These are phyloP conservation scores for Pinus tabuliformis DNA, from an alignment of 75 land plant genomes.

Conservation along the genomic window DNA sequence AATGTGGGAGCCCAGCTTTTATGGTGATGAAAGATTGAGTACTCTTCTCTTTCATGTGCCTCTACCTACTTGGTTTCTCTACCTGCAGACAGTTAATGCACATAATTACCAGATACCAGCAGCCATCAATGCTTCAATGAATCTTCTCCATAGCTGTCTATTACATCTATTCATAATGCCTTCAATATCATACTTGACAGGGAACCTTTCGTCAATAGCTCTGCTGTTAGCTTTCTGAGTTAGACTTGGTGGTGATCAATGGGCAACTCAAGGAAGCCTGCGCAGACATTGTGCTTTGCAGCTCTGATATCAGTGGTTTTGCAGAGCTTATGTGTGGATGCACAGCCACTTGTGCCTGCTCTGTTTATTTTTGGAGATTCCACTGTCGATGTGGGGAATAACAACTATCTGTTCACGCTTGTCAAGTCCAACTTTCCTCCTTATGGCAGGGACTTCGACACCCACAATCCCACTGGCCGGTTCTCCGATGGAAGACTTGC, in stretches of 20 bases:
- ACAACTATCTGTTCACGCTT: conserved; percentile 16
- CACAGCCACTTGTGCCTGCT: conserved; percentile 13
- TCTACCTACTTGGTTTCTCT: not conserved
- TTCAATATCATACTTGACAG: not conserved
- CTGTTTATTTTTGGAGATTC: conserved; percentile 31
- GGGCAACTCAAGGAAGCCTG: not conserved
- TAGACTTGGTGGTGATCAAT: not conserved
- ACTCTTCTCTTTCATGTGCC: not conserved
- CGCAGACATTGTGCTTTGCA: not conserved
- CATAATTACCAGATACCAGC: not conserved
- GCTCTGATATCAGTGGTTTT: not conserved
- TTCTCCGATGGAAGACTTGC: conserved; percentile 24
- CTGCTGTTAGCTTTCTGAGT: not conserved
- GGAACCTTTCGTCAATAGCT: no score
- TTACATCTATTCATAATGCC: not conserved
- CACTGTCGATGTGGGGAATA: conserved; percentile 29
- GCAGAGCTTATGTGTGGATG: not conserved
- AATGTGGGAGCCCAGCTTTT: not conserved
- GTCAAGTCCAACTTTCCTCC: conserved; percentile 24
- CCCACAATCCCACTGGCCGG: conserved; percentile 16
- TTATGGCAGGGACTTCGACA: conserved; percentile 30
- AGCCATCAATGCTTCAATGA: not conserved
- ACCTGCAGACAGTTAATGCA: not conserved
- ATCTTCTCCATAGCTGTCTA: not conserved
- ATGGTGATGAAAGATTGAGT: not conserved